These are phyloP conservation scores for Leccinum fuscescens DNA, from an alignment of 1,284 basidiomycete genomes.

Conservation along the genomic window DNA sequence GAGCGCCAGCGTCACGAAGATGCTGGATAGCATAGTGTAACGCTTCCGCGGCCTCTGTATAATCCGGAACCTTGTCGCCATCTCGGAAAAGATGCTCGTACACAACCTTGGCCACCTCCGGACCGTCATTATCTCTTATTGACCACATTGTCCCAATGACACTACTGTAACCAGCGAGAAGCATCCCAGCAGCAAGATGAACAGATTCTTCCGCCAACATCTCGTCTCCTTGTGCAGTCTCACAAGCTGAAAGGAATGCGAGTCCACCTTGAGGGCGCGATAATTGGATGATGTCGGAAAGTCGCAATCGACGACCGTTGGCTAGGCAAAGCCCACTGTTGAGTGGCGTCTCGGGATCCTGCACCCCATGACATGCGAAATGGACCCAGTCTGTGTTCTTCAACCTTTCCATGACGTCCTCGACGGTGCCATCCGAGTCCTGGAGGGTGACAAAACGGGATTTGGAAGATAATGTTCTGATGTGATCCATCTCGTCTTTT, in stretches of 20 bases:
- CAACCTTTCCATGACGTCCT: neutral
- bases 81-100: neutral
- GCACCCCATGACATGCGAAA: neutral
- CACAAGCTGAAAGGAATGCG: neutral
- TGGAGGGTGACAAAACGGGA: neutral
- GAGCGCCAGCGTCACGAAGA: neutral
- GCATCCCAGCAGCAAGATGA: neutral
- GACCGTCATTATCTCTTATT: neutral
- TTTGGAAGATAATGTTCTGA: neutral
- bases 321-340: neutral
- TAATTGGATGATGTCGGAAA: neutral
- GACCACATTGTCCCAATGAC: neutral
- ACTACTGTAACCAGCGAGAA: neutral
- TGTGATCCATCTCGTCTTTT: neutral
- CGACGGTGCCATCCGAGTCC: neutral
- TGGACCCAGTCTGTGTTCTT: neutral
- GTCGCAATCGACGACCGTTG: neutral
- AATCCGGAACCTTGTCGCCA: neutral
- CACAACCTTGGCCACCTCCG: neutral
- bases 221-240: neutral
- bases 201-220: neutral
- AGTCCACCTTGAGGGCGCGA: neutral
- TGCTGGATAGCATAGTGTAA: neutral
- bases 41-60: neutral
- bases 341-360: neutral